phyloP scores from a whole-genome alignment of 148 eudicot species.

The Rhododendron molle region DNA sequence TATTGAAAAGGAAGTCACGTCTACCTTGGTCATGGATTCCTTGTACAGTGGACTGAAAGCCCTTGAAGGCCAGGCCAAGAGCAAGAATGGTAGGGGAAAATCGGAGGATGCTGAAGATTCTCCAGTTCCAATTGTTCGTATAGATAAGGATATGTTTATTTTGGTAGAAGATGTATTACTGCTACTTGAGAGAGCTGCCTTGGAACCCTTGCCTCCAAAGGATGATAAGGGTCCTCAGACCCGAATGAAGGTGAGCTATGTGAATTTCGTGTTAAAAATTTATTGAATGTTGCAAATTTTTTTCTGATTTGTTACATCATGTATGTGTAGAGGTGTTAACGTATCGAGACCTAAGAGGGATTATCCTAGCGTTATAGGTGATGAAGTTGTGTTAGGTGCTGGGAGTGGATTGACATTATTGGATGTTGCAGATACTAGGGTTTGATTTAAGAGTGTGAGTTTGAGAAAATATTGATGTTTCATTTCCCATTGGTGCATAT shows the following conservation, averaged over 20 bases:
- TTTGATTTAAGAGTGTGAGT: neutral
- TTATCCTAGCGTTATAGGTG: neutral
- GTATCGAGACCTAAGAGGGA: neutral
- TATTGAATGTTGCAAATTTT: neutral
- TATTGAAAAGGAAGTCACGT: conserved; percentile 87
- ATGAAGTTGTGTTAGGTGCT: neutral
- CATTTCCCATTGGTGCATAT: neutral
- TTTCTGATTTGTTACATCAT: neutral
- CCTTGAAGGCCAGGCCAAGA: conserved; percentile 73
- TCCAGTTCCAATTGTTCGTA: conserved; percentile 58
- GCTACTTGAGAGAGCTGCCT: conserved; percentile 77
- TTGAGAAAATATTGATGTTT: neutral
- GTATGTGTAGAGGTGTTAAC: neutral
- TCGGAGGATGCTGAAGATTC: conserved; percentile 47
- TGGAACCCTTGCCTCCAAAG: conserved; percentile 88
- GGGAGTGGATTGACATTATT: neutral
- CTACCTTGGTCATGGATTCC: conserved; percentile 92
- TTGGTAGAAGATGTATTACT: conserved; percentile 73
- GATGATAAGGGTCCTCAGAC: conserved; percentile 93
- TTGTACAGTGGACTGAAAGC: conserved; percentile 94
- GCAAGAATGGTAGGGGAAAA: conserved; percentile 46
- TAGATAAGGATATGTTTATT: conserved; percentile 69
- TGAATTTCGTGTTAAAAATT: neutral
- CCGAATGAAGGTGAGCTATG: conserved; percentile 68
- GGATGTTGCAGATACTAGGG: neutral